Evolutionary conservation across 306 rosid species (phyloP), one percentile per base, ranked within the genome.

Genomic region (Cicer judaicum): DNA sequence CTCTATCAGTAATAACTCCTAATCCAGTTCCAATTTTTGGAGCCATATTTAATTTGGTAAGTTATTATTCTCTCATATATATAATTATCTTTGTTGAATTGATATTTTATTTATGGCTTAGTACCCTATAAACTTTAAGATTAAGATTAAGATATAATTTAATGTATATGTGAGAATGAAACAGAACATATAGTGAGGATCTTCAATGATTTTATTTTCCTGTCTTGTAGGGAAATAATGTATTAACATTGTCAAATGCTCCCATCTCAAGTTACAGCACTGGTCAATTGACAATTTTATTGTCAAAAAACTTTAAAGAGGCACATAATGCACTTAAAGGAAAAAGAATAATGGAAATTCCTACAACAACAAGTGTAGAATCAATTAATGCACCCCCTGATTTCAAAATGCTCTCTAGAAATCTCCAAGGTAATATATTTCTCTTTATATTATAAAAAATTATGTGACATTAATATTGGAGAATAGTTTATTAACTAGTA

Each of bases 1-100:
- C 85, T 2, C 47, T 82, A 2, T 82, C 85, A 0, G 44, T 82
- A 42, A 73, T 82, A 13, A 41, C 69, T 10, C 80, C 82, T 0
- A n/a, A 8, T 3, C 29, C 64, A 43, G 77, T 50, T 82, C 57
- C 85, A 24, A 36, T 41, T 34, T 77, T 67, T 13, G 47, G 49
- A 66, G 55, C 10, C 7, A 60, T 72, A 9, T 77, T 82, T 53
- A 57, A 59, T 19, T 0, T 54, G 85, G 85, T 82, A 78, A 66
- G 13, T 38, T 76, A 24, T 24, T 24, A 13, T 19, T 41, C 43
- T 68, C 11, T 7, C 11, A 12, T 1, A 43, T 62, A 24, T 24
- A 29, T 29, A 29, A 29, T 29, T 43, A 8, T 24, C 34, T 24
- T 24, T 24, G 34, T 60, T 19, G 7, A 16, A 12, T 12, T 61